These are phyloP conservation scores for Coriolopsis trogii DNA, from an alignment of 1,284 basidiomycete genomes.

Conservation along the genomic window DNA sequence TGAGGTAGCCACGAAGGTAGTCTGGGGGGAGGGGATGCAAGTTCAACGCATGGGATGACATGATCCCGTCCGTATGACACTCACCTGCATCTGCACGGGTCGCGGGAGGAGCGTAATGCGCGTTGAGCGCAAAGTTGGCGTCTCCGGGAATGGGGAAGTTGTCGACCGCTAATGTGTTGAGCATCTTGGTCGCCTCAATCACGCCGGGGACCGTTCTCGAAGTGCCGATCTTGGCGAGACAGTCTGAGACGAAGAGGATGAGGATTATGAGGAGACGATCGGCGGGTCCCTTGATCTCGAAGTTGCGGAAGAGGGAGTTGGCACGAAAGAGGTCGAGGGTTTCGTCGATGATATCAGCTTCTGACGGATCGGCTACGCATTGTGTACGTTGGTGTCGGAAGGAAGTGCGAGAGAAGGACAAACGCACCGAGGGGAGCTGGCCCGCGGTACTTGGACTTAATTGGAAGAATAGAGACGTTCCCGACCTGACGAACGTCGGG, in stretches of 20 bases:
- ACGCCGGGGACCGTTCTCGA: constrained; percentile 69
- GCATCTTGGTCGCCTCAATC: constrained; percentile 86
- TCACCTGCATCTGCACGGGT: constrained; percentile 84
- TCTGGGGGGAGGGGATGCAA: constrained; percentile 48
- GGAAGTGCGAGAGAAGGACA: not conserved
- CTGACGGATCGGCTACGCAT: constrained; percentile 68
- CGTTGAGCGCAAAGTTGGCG: constrained; percentile 92
- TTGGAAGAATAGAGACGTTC: constrained; percentile 89
- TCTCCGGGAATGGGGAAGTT: constrained; percentile 95
- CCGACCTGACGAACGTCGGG: constrained; percentile 84
- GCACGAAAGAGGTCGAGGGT: constrained; percentile 97
- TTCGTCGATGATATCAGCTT: constrained; percentile 95
- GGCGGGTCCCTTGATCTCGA: constrained; percentile 98
- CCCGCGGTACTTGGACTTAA: constrained; percentile 90
- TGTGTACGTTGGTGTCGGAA: constrained; percentile 9
- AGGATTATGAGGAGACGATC: constrained; percentile 97
- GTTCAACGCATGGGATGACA: not conserved
- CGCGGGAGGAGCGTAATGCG: constrained; percentile 85
- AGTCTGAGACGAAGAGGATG: constrained; percentile 98
- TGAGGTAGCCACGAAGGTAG: constrained; percentile 88
- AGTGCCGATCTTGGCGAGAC: constrained; percentile 85
- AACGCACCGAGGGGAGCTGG: constrained; percentile 82
- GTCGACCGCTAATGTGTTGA: constrained; percentile 93
- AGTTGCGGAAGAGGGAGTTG: constrained; percentile 99
- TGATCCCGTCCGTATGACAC: constrained; percentile 37